Base-by-base conservation (phyloP, 371 early-diverging fungal species). In the Actinomortierella wolfii region DNA sequence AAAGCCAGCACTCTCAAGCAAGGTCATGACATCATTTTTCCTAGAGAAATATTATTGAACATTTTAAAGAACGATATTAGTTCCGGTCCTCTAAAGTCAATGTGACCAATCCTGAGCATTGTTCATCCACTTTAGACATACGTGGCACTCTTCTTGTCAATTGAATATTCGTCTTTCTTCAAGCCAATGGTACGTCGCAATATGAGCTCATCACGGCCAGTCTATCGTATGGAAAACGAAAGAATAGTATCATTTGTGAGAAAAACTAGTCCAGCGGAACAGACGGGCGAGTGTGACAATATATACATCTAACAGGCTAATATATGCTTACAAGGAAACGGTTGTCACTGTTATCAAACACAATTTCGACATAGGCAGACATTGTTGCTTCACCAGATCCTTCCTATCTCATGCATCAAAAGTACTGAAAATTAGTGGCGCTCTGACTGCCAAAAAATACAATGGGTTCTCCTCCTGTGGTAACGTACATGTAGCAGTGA, bases 1-100 rank as follows among this genome's bases (percentile, higher is more conserved):
- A 61, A 99, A 95, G 1, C 99, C 99, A 20, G 98, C 97, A 77
- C 91, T 93, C 77, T 99, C 98, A 20, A 99, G 84, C 59, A 99
- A 78, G 65, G 92, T 97, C 83, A 88, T 84, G 14, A 99, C 92
- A 64, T 99, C 99, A 28, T 88, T 63, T 80, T 94, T 95, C 49
- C 94, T 97, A 65, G 28, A 41, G 29, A 29, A 29, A 6, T 40
- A 34, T 1, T 45, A 62, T n/a, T n/a, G n/a, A n/a, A n/a, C n/a
- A n/a, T n/a, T n/a, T n/a, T n/a, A n/a, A n/a, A n/a, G n/a, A n/a
- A n/a, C n/a, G n/a, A n/a, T n/a, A n/a, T n/a, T n/a, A n/a, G n/a
- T n/a, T n/a, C n/a, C n/a, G n/a, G n/a, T n/a, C n/a, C n/a, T n/a
- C n/a, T n/a, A n/a, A n/a, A n/a, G n/a, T n/a, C n/a, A n/a, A n/a